A percentile compares a stretch with the other conserved stretches of the same genome.
These are phyloP conservation scores for Solanum pimpinellifolium DNA, from an alignment of 257 asterid genomes.

Conservation along the genomic window DNA sequence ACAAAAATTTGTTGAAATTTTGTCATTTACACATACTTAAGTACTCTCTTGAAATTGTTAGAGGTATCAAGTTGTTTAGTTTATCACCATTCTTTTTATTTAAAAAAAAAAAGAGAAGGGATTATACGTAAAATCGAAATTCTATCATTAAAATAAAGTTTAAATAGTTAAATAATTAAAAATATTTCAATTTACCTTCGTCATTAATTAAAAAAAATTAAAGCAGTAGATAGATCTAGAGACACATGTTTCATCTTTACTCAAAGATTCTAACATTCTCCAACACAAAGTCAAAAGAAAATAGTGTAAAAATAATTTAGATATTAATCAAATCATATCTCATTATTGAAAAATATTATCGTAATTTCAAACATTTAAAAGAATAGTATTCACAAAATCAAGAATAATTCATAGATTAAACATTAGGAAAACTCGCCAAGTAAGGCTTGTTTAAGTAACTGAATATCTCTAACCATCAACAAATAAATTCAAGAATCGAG, in stretches of 20 bases:
- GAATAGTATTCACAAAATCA: background rate
- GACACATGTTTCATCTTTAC: background rate
- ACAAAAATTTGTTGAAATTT: background rate
- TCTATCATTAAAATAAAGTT: too few relatives aligned
- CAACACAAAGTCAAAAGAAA: background rate
- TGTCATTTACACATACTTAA: background rate
- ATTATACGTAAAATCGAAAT: too few relatives aligned
- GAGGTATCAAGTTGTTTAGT: too few relatives aligned
- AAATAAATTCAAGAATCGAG: background rate
- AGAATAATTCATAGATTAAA: background rate
- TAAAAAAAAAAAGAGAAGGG: accelerated
- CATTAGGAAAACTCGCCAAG: background rate
- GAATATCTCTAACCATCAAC: background rate
- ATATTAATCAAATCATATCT: background rate
- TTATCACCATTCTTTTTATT: too few relatives aligned
- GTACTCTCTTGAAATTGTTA: too few relatives aligned
- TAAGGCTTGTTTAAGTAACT: too few relatives aligned
- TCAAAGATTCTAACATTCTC: background rate
- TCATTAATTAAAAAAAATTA: background rate
- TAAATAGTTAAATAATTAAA: background rate
- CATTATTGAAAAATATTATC: background rate
- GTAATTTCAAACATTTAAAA: background rate
- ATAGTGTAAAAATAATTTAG: background rate
- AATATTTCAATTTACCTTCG: background rate
- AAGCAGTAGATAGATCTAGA: background rate